Conservation (phyloP, 805 yeast genomes). For the Millerago galiae region DNA sequence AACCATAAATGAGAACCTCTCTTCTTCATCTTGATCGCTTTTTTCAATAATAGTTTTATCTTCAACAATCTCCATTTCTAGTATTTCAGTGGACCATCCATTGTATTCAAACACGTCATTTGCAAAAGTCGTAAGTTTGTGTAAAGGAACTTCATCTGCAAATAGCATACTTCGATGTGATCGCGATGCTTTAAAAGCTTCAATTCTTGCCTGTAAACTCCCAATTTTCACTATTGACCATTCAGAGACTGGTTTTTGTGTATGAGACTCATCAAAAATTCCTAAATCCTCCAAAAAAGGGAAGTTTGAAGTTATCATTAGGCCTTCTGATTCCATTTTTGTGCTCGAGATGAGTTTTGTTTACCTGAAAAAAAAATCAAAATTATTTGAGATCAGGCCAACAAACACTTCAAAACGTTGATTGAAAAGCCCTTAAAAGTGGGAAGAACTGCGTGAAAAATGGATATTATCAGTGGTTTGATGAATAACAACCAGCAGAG, state of each 20-base stretch:
- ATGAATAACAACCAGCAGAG: conserved; percentile 41
- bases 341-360: neutral
- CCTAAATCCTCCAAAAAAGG: conserved; percentile 5
- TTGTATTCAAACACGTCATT: conserved; percentile 49
- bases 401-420: neutral
- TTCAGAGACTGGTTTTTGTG: conserved; percentile 28
- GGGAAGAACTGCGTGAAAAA: conserved; percentile 6
- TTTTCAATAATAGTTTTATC: conserved; percentile 11
- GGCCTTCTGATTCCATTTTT: neutral
- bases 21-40: conserved; percentile 6
- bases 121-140: conserved; percentile 33
- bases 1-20: conserved; percentile 23
- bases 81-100: conserved; percentile 48
- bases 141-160: conserved; percentile 24
- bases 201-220: conserved; percentile 41
- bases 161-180: conserved; percentile 5
- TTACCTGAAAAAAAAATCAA: neutral
- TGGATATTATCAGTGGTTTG: conserved; percentile 37
- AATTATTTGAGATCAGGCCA: neutral
- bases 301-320: neutral
- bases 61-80: conserved; percentile 17
- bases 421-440: neutral
- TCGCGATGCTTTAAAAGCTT: conserved; percentile 16
- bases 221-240: conserved; percentile 48
- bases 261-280: neutral